A percentile compares a stretch with the other conserved stretches of the same genome.
Conservation (phyloP, 1,284 basidiomycete species). For the Rhodotorula mucilaginosa region DNA sequence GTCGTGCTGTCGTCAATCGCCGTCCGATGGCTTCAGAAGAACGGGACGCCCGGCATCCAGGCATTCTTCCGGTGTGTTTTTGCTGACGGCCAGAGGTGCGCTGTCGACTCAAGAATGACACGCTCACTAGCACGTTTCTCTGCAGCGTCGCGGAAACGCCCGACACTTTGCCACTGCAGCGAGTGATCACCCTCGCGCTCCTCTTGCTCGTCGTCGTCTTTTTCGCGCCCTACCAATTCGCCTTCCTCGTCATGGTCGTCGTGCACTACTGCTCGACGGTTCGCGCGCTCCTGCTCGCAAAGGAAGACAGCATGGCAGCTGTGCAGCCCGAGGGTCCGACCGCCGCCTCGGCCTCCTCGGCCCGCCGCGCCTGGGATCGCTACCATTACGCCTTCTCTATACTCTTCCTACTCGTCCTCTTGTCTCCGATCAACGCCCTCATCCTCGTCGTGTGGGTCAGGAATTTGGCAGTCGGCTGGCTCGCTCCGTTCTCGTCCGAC, state of each 20-base stretch:
- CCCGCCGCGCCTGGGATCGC: conserved; percentile 15
- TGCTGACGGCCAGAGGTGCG: too few species aligned
- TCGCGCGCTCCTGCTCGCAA: conserved; percentile 38
- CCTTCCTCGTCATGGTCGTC: conserved; percentile 74
- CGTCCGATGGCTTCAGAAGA: background rate
- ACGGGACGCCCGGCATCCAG: background rate
- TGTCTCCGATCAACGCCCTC: conserved; percentile 75
- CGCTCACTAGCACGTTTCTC: background rate
- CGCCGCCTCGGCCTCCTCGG: background rate
- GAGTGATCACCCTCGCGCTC: conserved; percentile 59
- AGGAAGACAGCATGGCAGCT: background rate
- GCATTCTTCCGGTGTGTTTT: background rate
- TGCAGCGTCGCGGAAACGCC: conserved; percentile 11
- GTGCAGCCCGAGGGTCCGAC: background rate
- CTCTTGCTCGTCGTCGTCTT: conserved; percentile 67
- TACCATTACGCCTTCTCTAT: conserved; percentile 54
- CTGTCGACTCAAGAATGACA: fast-evolving
- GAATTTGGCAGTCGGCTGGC: conserved; percentile 55
- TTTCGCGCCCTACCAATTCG: conserved; percentile 84
- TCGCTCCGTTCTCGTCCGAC: conserved; percentile 48
- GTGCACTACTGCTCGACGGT: conserved; percentile 60
- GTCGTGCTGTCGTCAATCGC: conserved; percentile 13
- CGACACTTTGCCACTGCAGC: conserved; percentile 23
- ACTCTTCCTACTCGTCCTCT: conserved; percentile 74
- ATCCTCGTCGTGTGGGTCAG: conserved; percentile 86